Evolutionary conservation across 2,329 filamentous ascomycete genomes (phyloP), one percentile per base, ranked within the genome.

Genomic region (Whalleya microplaca): DNA sequence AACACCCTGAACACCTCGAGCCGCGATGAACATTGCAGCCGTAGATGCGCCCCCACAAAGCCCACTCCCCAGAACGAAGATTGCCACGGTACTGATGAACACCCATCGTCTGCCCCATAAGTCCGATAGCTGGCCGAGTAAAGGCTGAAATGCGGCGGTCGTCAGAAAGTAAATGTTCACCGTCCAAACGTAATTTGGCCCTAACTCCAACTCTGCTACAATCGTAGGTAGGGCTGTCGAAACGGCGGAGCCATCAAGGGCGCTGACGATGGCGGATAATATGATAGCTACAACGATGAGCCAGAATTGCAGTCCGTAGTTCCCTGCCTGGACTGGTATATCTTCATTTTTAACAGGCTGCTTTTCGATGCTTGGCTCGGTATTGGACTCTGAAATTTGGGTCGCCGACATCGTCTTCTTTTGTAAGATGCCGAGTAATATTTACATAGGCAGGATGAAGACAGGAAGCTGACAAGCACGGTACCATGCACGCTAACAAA

Each of bases 21-120:
- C 77, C 2, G 73, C 76, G 14, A 88, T 83, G 2, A 89, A 71
- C 65, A 79, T 77, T 0, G 61, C 64, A 0, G 71, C 72, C 7
- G 61, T 76, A 0, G 64, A 72, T 0, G 84, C 78, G 0, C 75
- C 76, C 0, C 81, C 84, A 42, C 73, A 76, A 2, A 87, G 72
- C 0, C 76, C 80, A 53, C 81, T 83, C 0, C 84, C 84, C 0
- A 85, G 61, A 0, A 72, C 73, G 56, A 85, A 85, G 1, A 82
- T 57, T 10, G 68, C 71, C 1, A 83, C 73, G 2, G 77, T 68
- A 7, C 65, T 47, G 0, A 78, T 67, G 8, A 75, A 71, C 58
- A 76, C 71, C 71, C 73, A 77, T 56, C 75, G 72, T 27, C 76
- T 72, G 16, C 76, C 76, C 48, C 76, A 78, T 21, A 78, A 69